A percentile compares a stretch with the other conserved stretches of the same genome.
Conservation (phyloP, 1,139 yeast genomes). For the Kazachstania sp. region DNA sequence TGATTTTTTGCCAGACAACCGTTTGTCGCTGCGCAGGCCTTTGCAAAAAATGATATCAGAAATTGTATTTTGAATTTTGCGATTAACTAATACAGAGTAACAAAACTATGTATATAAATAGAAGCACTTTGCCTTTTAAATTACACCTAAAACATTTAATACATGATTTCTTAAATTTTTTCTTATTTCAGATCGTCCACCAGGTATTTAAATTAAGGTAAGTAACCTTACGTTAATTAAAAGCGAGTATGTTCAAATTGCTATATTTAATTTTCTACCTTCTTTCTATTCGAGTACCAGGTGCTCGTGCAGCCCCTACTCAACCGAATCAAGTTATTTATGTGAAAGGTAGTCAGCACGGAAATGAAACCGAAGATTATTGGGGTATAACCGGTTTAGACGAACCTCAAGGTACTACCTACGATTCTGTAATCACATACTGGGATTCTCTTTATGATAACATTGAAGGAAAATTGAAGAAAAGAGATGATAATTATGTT, state of each 20-base stretch:
- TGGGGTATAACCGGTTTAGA: neutral
- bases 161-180: too few species aligned
- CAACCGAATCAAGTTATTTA: neutral
- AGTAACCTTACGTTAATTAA: neutral
- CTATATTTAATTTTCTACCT: neutral
- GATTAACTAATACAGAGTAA: too few species aligned
- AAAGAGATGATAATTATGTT: neutral
- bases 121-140: neutral
- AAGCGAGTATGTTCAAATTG: neutral
- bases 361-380: neutral
- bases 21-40: too few species aligned
- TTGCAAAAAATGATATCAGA: too few species aligned
- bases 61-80: too few species aligned
- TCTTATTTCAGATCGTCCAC: neutral
- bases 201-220: neutral
- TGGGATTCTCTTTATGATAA: neutral
- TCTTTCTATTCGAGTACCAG: neutral
- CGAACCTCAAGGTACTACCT: neutral
- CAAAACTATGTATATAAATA: too few species aligned
- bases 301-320: neutral
- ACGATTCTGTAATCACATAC: neutral
- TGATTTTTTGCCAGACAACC: too few species aligned
- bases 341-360: neutral
- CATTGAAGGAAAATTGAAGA: neutral
- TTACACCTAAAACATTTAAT: neutral